Conservation (phyloP, 495 filamentous ascomycete species). For the Aspergillus olivimuriae region DNA sequence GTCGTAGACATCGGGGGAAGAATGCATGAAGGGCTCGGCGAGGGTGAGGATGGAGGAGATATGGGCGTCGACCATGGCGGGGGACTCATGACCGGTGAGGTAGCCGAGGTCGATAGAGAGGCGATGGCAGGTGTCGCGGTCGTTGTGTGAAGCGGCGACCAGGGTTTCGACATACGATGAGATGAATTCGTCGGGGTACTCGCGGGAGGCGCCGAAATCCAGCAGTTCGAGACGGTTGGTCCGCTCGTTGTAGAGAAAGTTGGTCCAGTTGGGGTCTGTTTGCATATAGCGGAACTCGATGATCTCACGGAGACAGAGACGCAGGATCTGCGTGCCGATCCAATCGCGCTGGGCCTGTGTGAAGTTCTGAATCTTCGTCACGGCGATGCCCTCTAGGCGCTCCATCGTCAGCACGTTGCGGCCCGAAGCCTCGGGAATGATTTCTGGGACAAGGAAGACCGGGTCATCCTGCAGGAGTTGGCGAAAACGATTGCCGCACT, state of each 20-base stretch:
- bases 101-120: constrained; percentile 84
- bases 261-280: constrained; percentile 99
- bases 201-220: constrained; percentile 90
- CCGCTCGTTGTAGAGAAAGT: constrained; percentile 81
- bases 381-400: constrained; percentile 78
- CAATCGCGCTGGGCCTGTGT: constrained; percentile 81
- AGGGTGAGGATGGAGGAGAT: constrained; percentile 74
- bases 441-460: constrained; percentile 71
- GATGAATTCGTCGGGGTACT: constrained; percentile 76
- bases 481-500: constrained; percentile 67
- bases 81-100: constrained; percentile 79
- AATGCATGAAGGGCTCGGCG: constrained; percentile 78
- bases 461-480: constrained; percentile 65
- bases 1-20: constrained; percentile 80
- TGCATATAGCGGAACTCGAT: constrained; percentile 96
- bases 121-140: constrained; percentile 53
- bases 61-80: constrained; percentile 82
- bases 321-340: constrained; percentile 83
- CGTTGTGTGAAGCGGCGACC: constrained; percentile 64
- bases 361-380: constrained; percentile 72
- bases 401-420: constrained; percentile 90
- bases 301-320: constrained; percentile 89
- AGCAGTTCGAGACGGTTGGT: constrained; percentile 79
- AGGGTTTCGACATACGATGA: constrained; percentile 70
- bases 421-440: constrained; percentile 75